Evolutionary conservation across 352 stramenopile species (phyloP).

Genomic region (Globisporangium orthogonon): DNA sequence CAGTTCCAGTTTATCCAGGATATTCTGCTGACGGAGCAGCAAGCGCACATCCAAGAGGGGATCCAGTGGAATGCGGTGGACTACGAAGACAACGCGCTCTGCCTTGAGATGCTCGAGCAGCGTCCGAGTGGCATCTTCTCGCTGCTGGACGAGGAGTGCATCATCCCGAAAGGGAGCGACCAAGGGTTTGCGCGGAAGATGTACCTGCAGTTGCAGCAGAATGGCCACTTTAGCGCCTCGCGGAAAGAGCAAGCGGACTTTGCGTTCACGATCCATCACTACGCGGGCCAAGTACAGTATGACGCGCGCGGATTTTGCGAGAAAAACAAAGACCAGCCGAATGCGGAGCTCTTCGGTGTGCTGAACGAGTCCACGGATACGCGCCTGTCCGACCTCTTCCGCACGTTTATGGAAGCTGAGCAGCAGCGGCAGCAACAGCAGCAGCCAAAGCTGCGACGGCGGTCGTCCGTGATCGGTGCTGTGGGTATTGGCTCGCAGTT

Average conservation of each 20-base stretch:
- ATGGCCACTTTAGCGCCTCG: slow-evolving; percentile 53
- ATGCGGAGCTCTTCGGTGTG: slow-evolving; percentile 61
- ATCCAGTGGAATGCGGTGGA: slow-evolving; percentile 61
- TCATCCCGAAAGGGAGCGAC: slow-evolving; percentile 78
- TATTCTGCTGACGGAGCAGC: slow-evolving; percentile 67
- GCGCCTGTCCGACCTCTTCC: slow-evolving; percentile 57
- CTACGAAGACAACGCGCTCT: slow-evolving; percentile 68
- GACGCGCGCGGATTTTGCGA: slow-evolving; percentile 73
- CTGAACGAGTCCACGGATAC: slow-evolving; percentile 55
- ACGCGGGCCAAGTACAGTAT: slow-evolving; percentile 75
- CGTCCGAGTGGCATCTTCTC: slow-evolving; percentile 71
- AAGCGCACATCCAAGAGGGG: slow-evolving; percentile 70
- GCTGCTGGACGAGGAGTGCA: slow-evolving; percentile 81
- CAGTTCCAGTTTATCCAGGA: slow-evolving; percentile 84
- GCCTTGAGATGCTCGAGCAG: slow-evolving; percentile 82
- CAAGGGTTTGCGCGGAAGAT: slow-evolving; percentile 67
- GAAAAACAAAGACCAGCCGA: slow-evolving; percentile 87
- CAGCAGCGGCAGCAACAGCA: slow-evolving; percentile 18
- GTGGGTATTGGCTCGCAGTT: slow-evolving; percentile 90
- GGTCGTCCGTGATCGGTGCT: slow-evolving; percentile 63
- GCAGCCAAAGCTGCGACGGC: slow-evolving; percentile 44
- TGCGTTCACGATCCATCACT: slow-evolving; percentile 78
- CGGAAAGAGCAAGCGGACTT: slow-evolving; percentile 63
- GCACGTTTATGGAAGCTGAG: slow-evolving; percentile 61
- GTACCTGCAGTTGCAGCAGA: slow-evolving; percentile 55